Evolutionary conservation across 2,329 filamentous ascomycete genomes (phyloP).

Genomic region (Fusarium humuli): DNA sequence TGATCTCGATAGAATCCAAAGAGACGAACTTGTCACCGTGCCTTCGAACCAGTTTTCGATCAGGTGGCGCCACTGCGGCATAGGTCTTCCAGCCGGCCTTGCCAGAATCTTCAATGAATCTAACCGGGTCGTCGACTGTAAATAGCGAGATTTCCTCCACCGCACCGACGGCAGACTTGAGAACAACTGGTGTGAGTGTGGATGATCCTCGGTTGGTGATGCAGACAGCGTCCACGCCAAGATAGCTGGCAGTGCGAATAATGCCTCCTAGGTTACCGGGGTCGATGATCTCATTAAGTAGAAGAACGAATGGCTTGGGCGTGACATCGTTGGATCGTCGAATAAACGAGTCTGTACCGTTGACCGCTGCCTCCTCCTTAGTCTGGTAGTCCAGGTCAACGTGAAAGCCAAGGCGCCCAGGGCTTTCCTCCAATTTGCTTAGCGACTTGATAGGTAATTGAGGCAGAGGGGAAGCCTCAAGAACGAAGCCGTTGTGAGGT

Average conservation of each 20-base stretch:
- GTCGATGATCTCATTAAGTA: conserved; percentile 83
- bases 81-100: conserved; percentile 84
- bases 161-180: conserved; percentile 91
- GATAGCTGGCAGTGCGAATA: conserved; percentile 86
- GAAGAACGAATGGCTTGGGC: conserved; percentile 75
- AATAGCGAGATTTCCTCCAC: conserved; percentile 84
- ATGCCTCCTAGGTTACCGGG: conserved; percentile 92
- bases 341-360: conserved; percentile 71
- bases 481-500: conserved; percentile 89
- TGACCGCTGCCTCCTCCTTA: conserved; percentile 77
- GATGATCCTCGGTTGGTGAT: conserved; percentile 81
- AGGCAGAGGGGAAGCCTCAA: conserved; percentile 88
- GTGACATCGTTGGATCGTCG: conserved; percentile 47
- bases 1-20: conserved; percentile 60
- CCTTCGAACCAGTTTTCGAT: conserved; percentile 49
- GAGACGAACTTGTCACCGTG: conserved; percentile 61
- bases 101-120: conserved; percentile 77
- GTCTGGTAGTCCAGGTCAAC: conserved; percentile 75
- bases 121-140: conserved; percentile 71
- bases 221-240: conserved; percentile 87
- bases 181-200: conserved; percentile 77
- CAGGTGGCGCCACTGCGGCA: conserved; percentile 72
- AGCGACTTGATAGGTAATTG: conserved; percentile 74
- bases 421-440: conserved; percentile 58
- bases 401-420: conserved; percentile 63